A percentile compares a stretch with the other conserved stretches of the same genome.
Evolutionary conservation across 306 rosid species (phyloP).

Genomic region (Fagus crenata): DNA sequence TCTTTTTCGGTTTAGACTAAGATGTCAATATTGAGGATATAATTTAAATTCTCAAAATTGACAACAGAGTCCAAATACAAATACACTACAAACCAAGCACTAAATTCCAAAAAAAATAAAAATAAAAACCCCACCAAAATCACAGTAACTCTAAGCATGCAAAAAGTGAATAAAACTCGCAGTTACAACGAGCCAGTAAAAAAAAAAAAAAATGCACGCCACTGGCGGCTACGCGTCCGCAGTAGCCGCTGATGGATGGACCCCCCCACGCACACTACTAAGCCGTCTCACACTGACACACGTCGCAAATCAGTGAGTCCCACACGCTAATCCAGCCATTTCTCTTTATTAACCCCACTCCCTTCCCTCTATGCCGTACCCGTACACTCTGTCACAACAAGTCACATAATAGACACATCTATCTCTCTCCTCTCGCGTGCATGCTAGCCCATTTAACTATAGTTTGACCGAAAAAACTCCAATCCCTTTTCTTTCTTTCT

Average conservation of each 20-base stretch:
- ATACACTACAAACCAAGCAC: constrained; percentile 2
- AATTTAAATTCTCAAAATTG: neutral
- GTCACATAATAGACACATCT: neutral
- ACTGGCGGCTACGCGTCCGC: constrained; percentile 41
- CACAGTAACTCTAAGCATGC: constrained; percentile 1
- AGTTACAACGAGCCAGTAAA: constrained; percentile 29
- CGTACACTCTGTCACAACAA: neutral
- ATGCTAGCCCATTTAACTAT: constrained; percentile 39
- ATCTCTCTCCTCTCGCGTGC: constrained; percentile 32
- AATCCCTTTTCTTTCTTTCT: neutral
- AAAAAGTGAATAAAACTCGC: neutral
- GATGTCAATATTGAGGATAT: neutral
- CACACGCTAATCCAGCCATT: neutral
- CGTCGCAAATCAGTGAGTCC: neutral
- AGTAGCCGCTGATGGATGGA: constrained; percentile 30
- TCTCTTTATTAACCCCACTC: neutral
- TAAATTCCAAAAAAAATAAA: neutral
- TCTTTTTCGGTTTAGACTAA: too few species aligned
- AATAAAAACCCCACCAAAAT: neutral
- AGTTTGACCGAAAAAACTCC: constrained; percentile 38
- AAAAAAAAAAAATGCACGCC: constrained; percentile 33
- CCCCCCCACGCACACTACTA: neutral
- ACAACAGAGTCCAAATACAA: neutral
- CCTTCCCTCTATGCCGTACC: too few species aligned
- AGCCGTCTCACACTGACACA: neutral